Evolutionary conservation across 2,329 filamentous ascomycete species (phyloP).

Genomic region (Hymenoscyphus albidus): DNA sequence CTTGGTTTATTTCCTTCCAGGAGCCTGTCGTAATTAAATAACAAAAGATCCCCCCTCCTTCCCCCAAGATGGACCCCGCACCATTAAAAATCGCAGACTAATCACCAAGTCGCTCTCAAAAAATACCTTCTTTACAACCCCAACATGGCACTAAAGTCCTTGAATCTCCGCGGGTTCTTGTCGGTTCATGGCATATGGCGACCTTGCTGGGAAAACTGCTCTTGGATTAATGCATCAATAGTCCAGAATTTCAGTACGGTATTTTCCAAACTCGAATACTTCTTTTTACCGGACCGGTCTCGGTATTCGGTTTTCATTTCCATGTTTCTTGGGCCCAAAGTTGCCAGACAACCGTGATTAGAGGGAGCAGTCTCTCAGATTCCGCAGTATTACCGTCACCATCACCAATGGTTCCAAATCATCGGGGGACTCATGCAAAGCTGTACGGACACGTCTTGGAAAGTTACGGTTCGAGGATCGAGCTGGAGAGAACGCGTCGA

Average conservation of each 20-base stretch:
- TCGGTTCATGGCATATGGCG: neutral
- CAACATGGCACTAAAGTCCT: neutral
- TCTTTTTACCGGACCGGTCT: neutral
- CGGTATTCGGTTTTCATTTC: neutral
- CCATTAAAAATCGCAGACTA: neutral
- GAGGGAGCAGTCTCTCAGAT: neutral
- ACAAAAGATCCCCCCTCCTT: too few relatives aligned
- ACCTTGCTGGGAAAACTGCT: neutral
- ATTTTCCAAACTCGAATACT: neutral
- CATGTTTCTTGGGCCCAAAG: neutral
- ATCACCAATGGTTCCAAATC: neutral
- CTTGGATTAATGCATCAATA: neutral
- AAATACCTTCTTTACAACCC: neutral
- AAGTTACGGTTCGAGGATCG: neutral
- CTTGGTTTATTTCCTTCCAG: too few relatives aligned
- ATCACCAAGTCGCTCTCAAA: neutral
- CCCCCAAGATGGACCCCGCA: neutral
- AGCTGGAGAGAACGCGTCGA: neutral
- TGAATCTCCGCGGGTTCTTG: neutral
- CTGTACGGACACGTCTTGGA: neutral
- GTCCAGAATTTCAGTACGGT: neutral
- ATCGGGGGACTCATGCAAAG: too few relatives aligned
- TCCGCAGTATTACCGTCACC: neutral
- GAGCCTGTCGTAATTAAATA: too few relatives aligned
- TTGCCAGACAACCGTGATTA: slow-evolving; percentile 2